Base-by-base conservation (phyloP, 1,284 basidiomycete species). In the Puccinia coronata region DNA sequence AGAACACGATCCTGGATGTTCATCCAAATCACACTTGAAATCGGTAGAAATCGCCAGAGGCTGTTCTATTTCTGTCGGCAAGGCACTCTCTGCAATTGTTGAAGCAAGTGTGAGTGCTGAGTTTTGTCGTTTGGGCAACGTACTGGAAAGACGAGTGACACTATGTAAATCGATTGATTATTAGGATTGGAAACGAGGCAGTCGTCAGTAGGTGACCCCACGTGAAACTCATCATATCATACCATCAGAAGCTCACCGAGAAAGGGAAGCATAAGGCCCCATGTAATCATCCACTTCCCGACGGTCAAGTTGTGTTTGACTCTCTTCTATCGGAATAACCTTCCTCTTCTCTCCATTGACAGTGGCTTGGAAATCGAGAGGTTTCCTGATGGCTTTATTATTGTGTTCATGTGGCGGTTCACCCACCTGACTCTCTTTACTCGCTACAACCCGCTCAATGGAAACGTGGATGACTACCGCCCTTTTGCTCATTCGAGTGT, bases 271-370 rank as follows among this genome's bases (percentile, higher is more conserved):
- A 49, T 61, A 72, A 8, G 28, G 20, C 0, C 69, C 61, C 31
- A 74, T 51, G 47, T 81, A 81, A 69, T 81, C 71, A 41, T 65
- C 47, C 23, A 53, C 47, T 55, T 81, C 79, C 61, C 71, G 61
- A 72, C 79, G 55, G 31, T 69, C 55, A 18, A 81, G 70, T 25
- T 73, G 59, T 51, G 31, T 47, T 55, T 74, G 71, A 73, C 79
- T 73, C 23, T 82, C 71, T 51, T 70, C 57, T 8, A 83, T 57
- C 47, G 71, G 47, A 18, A 82, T 76, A 14, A 82, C 65, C 43
- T 82, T 77, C 53, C 61, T 76, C 34, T 55, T n/a, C n/a, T 78
- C 72, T 16, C 78, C 82, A 65, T 82, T 73, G 9, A 71, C 75
- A 28, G 51, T 49, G 14, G 65, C 61, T 65, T 67, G 51, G 41